Evolutionary conservation across 2,329 filamentous ascomycete genomes (phyloP).

Genomic region (Paramyrothecium sp.): DNA sequence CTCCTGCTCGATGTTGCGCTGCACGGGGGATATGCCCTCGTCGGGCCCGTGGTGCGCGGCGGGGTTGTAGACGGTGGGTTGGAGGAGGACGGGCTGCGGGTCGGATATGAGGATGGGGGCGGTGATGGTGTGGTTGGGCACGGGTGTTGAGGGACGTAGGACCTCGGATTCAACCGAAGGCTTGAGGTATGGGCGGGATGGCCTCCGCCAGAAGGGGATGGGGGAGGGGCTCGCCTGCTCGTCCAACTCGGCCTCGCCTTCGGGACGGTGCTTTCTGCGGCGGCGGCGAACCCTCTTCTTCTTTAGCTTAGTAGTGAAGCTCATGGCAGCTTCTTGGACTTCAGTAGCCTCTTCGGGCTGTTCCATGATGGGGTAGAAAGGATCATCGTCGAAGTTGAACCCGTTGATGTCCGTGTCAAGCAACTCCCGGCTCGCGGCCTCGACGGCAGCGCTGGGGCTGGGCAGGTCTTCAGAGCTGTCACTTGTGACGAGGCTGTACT

Average conservation of each 20-base stretch:
- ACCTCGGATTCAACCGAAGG: conserved; percentile 21
- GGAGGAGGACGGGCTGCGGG: conserved; percentile 52
- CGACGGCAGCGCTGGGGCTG: conserved; percentile 52
- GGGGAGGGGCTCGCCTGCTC: conserved; percentile 11
- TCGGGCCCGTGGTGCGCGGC: conserved; percentile 22
- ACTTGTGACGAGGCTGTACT: conserved; percentile 30
- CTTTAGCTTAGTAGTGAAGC: conserved; percentile 48
- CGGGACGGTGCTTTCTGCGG: conserved; percentile 33
- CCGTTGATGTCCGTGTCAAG: conserved; percentile 36
- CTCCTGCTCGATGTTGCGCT: conserved; percentile 57
- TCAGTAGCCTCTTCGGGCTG: conserved; percentile 1
- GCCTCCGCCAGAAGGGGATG: conserved; percentile 18
- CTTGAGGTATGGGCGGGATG: conserved; percentile 19
- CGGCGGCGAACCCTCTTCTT: conserved; percentile 37
- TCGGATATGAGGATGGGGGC: conserved; percentile 48
- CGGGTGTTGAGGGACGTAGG: conserved; percentile 22
- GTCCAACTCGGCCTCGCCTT: conserved; percentile 18
- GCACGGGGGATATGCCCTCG: conserved; percentile 53
- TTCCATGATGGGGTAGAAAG: conserved; percentile 22
- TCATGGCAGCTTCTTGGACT: conserved; percentile 20
- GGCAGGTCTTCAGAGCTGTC: conserved; percentile 37
- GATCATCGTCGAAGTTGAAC: conserved; percentile 33
- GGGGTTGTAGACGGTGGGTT: conserved; percentile 57
- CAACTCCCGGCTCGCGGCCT: conserved; percentile 51
- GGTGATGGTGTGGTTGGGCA: conserved; percentile 39